Evolutionary conservation across 2,329 filamentous ascomycete species (phyloP).

Genomic region (Monosporascus sp.): DNA sequence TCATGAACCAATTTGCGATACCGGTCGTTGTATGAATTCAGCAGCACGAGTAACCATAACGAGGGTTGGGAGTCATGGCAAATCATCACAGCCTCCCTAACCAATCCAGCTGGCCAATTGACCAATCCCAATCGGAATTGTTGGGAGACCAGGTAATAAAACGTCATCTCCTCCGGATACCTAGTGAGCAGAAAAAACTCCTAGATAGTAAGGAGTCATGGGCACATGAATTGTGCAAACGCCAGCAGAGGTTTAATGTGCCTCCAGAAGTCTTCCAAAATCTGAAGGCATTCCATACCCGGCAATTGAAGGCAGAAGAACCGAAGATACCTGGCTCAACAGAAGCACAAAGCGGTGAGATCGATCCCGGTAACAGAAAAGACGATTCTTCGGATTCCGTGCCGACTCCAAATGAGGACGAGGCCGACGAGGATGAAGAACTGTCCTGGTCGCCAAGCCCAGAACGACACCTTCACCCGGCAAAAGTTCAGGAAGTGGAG

Average conservation of each 20-base stretch:
- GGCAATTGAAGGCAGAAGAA: constrained; percentile 6
- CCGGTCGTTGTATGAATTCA: neutral
- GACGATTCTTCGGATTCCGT: constrained; percentile 4
- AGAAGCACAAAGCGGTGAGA: neutral
- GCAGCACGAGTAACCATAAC: too few relatives aligned
- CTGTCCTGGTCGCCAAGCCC: constrained; percentile 12
- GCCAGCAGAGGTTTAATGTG: constrained; percentile 25
- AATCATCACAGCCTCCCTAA: neutral
- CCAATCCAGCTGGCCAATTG: constrained; percentile 6
- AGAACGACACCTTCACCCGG: constrained; percentile 3
- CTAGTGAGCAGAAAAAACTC: constrained; percentile 43
- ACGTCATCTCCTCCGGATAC: constrained; percentile 38
- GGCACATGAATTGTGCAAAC: constrained; percentile 19
- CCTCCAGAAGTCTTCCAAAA: constrained; percentile 27
- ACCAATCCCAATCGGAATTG: constrained; percentile 14
- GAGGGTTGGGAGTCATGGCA: neutral
- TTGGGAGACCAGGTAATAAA: constrained; percentile 32
- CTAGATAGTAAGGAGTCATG: constrained; percentile 40
- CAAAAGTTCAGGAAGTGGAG: neutral
- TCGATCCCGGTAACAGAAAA: neutral
- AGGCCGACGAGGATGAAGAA: neutral
- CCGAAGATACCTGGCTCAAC: constrained; percentile 1
- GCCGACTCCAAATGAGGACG: neutral
- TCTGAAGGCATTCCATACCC: constrained; percentile 16
- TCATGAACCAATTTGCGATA: neutral